Base-by-base conservation (phyloP, 805 yeast species). In the Ogataea corticis region DNA sequence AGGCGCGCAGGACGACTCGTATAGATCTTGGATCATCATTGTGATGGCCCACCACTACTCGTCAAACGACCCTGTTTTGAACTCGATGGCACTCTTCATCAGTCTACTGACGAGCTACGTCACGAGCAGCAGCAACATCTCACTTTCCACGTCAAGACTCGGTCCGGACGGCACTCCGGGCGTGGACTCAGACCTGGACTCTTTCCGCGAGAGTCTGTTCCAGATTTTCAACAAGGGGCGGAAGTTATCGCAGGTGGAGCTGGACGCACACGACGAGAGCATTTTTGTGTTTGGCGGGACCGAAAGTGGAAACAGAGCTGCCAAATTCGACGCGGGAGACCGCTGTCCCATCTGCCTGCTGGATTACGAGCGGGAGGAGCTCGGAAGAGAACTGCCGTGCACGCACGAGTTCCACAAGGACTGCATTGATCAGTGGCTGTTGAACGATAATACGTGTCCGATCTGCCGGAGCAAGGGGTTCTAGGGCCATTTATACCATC, bases 401-500 rank as follows among this genome's bases (percentile, higher is more conserved):
- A 58, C 63, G 3, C 87, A 81, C 56, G 51, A 65, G 25, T 81
- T 78, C 63, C 87, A 82, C 58, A 62, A 63, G 38, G 72, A 65
- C 1, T 81, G 87, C 54, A 72, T 82, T 42, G 87, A 81, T 54
- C 72, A 72, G 45, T 80, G 85, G 85, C 63, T 80, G 10, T 49
- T 69, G 19, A 70, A 68, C 30, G 71, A 75, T 50, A 80, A 80
- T 51, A 72, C 75, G 15, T 80, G 85, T 58, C 85, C 85, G 7
- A 62, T 80, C 38, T 80, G 85, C 52, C 65, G 85, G 36, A 63
- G 70, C 4, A 66, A 68, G 48, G 81, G 79, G 7, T 40, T 52
- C 23, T 39, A 41, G 25, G 15, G 14, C 31, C 14, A 12, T 6
- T 4, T 28, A 28, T 13, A 11, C 7, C 13, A 28, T 28, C 31